A percentile compares a stretch with the other conserved stretches of the same genome.
Evolutionary conservation across 2,329 filamentous ascomycete species (phyloP).

Genomic region (Remersonia thermophila): DNA sequence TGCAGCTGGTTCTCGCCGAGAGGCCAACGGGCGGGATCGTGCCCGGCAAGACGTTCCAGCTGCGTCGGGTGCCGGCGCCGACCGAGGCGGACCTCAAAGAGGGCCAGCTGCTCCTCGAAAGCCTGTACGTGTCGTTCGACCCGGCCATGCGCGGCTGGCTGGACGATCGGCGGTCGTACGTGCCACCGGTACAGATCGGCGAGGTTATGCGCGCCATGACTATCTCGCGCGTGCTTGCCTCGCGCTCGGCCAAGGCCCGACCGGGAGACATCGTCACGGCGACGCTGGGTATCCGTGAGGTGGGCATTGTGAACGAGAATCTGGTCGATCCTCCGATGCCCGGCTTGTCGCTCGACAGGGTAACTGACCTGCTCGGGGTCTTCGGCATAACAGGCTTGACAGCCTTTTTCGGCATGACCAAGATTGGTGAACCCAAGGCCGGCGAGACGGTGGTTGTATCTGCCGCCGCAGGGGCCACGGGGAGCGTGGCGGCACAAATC

Average conservation of each 20-base stretch:
- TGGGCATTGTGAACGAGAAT: conserved; percentile 37
- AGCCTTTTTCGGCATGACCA: conserved; percentile 53
- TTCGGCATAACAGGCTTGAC: conserved; percentile 51
- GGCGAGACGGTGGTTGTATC: conserved; percentile 56
- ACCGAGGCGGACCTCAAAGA: conserved; percentile 34
- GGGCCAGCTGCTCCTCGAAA: conserved; percentile 40
- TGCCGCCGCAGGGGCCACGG: conserved; percentile 56
- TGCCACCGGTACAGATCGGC: conserved; percentile 48
- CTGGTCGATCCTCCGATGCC: conserved; percentile 21
- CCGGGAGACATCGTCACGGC: conserved; percentile 40
- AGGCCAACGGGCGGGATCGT: conserved; percentile 49
- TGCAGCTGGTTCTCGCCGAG: conserved; percentile 47
- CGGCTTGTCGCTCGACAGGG: conserved; percentile 16
- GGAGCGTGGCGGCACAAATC: conserved; percentile 54
- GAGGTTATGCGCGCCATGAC: conserved; percentile 47
- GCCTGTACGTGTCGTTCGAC: conserved; percentile 46
- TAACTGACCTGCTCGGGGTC: conserved; percentile 42
- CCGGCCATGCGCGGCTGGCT: conserved; percentile 55
- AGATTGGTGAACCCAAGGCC: conserved; percentile 47
- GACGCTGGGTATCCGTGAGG: conserved; percentile 44
- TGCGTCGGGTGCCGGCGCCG: conserved; percentile 39
- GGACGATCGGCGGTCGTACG: conserved; percentile 36
- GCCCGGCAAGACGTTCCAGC: conserved; percentile 51
- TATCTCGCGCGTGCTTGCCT: conserved; percentile 40
- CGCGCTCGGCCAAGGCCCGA: conserved; percentile 32